Base-by-base conservation (phyloP, 169 alveolate genomes). In the Eimeria sp. region DNA sequence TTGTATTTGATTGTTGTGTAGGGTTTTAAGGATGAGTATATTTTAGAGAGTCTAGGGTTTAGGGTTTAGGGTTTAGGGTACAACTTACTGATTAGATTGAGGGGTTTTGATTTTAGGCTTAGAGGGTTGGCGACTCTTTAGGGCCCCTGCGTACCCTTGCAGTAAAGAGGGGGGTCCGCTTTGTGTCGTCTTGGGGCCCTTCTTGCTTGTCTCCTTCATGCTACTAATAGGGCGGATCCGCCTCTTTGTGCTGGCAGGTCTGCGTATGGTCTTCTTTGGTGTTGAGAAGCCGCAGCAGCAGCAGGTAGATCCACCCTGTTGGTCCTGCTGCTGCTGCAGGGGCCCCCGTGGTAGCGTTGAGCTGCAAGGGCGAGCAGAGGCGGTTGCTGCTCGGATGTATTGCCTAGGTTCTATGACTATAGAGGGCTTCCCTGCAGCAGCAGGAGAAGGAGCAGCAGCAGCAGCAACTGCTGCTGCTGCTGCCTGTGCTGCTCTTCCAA, bases 321-420 rank as follows among this genome's bases (percentile, higher is more conserved):
- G 80, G 0, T 70, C 49, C 47, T 70, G 80, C 80, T 70, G 80
- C 80, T 70, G 80, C 80, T 70, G 87, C 54, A 43, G 87, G 63
- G 16, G 87, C 61, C 43, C 11, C 5, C 87, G 58, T 16, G 87
- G 87, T 9, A 76, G 87, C 43, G 87, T 76, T 76, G 87, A 14
- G 49, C 25, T 34, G 87, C 87, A 76, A 63, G 63, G 9, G 87
- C 87, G 61, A 20, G 87, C 87, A 34, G 87, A 76, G n/a, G 9
- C 87, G 11, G 87, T 76, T 43, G 87, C 87, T 76, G 87, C 87
- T 76, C 57, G 40, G 87, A 76, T 27, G 25, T 76, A 76, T 7
- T 7, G 40, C 61, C 43, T 76, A 4, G 87, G 87, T 27, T 76
- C 20, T 4, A 76, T 58, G 34, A 76, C 30, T 7, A 76, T 4